A percentile compares a stretch with the other conserved stretches of the same genome.
phyloP scores from a whole-genome alignment of 163 green algal genomes.

The Scenedesmus sp. region DNA sequence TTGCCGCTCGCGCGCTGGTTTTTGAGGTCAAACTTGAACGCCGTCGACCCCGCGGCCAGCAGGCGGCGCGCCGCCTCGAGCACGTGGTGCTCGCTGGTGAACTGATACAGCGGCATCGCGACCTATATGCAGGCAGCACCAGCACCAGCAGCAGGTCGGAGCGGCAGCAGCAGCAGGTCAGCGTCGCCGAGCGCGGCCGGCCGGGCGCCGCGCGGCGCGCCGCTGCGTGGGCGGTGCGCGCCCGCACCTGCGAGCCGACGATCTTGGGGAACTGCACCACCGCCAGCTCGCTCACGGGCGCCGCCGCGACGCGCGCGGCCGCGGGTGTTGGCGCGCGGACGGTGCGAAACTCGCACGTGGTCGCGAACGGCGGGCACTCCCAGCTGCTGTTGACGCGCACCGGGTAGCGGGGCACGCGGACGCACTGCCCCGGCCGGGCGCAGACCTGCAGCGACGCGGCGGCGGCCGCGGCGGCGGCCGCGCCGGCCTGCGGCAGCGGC shows the following conservation, averaged over 20 bases:
- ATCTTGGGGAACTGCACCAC: slow-evolving; percentile 28
- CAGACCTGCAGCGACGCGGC: too few species aligned
- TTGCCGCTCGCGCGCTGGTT: slow-evolving; percentile 27
- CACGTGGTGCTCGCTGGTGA: slow-evolving; percentile 23
- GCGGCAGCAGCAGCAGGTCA: background rate
- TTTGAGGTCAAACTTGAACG: slow-evolving; percentile 46
- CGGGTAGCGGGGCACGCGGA: too few species aligned
- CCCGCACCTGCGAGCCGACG: slow-evolving; percentile 17
- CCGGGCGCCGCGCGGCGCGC: background rate
- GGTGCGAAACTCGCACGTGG: too few species aligned
- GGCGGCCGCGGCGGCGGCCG: too few species aligned
- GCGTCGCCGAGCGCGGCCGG: background rate
- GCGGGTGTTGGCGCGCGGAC: background rate
- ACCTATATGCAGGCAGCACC: background rate
- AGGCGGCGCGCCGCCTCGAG: slow-evolving; percentile 26
- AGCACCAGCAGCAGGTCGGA: background rate
- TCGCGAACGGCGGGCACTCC: too few species aligned
- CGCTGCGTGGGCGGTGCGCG: background rate
- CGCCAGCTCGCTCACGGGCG: slow-evolving; percentile 17
- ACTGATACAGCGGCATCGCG: slow-evolving; percentile 41
- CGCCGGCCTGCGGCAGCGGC: too few species aligned
- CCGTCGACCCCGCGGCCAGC: slow-evolving; percentile 14
- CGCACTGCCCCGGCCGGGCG: too few species aligned
- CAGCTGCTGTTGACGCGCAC: too few species aligned
- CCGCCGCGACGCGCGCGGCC: slow-evolving; percentile 1